Percentiles rank a stretch among this genome's conserved stretches.
Evolutionary conservation across 2,329 filamentous ascomycete species (phyloP).

Genomic region (Pseudogymnoascus sp.): DNA sequence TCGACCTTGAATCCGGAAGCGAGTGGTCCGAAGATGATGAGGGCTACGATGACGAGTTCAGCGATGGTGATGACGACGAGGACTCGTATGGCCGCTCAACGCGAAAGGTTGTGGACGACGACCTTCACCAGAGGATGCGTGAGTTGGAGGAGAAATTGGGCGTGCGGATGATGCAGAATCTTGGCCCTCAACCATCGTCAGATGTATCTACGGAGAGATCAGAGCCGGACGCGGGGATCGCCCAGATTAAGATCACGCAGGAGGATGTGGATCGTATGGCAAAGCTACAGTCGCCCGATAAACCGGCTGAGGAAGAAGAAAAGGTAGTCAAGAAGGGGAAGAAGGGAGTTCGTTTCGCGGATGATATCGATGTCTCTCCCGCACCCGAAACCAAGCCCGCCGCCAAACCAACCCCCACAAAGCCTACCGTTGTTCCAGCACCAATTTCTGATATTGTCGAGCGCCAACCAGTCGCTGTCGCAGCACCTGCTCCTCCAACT

Average conservation of each 20-base stretch:
- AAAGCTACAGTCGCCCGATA: conserved; percentile 21
- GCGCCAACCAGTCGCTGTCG: conserved; percentile 19
- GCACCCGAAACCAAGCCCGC: conserved; percentile 27
- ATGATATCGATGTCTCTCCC: conserved; percentile 61
- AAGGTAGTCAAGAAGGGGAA: conserved; percentile 21
- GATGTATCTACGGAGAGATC: conserved; percentile 25
- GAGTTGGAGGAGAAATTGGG: conserved; percentile 70
- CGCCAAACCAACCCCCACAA: conserved; percentile 14
- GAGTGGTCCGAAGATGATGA: conserved; percentile 48
- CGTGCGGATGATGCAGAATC: conserved; percentile 45
- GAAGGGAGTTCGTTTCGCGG: conserved; percentile 77
- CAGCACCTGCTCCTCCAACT: conserved; percentile 20
- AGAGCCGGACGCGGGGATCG: conserved; percentile 43
- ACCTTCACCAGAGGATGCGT: conserved; percentile 67
- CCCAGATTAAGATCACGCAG: conserved; percentile 44
- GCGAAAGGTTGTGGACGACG: conserved; percentile 60
- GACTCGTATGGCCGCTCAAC: conserved; percentile 71
- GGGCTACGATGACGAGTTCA: conserved; percentile 44
- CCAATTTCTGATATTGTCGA: conserved; percentile 43
- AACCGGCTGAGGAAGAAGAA: conserved; percentile 25
- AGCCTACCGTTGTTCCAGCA: conserved; percentile 14
- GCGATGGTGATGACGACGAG: conserved; percentile 48
- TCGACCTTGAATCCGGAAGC: conserved; percentile 66
- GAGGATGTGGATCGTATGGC: conserved; percentile 3
- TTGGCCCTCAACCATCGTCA: conserved; percentile 39